Base-by-base conservation (phyloP, 192 early-diverging fungal species). In the Coemansia sp. region DNA sequence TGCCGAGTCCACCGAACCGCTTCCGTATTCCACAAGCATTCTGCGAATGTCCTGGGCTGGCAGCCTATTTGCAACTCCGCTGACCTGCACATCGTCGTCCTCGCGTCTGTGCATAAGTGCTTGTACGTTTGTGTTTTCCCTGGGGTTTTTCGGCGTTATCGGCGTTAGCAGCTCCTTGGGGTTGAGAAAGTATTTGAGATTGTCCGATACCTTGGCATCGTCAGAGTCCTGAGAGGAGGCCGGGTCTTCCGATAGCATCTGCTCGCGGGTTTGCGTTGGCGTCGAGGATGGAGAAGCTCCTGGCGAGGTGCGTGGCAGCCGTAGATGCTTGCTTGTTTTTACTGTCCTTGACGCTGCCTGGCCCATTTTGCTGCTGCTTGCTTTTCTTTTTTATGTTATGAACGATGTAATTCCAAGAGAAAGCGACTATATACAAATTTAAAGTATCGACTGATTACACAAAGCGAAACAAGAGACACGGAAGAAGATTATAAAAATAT, bases 111-210 rank as follows among this genome's bases (percentile, higher is more conserved):
- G 65, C 4, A 70, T 58, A 64, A 81, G 68, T 18, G 79, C 67
- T 51, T 70, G 73, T 6, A 76, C 73, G 56, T 81, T 81, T 48
- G 57, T 59, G 70, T 81, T 81, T n/a, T 70, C 70, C 3, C 51
- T 59, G 7, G 79, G 67, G 28, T 69, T 55, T 32, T 15, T 33
- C 2, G 70, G 70, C 48, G 79, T 75, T 35, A 81, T 75, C 11
- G 79, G 70, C 28, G 79, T 75, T 18, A 63, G 66, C 33, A 78
- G 71, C 65, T 81, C 71, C 15, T 54, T 55, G 2, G 79, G 79
- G 37, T 75, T 76, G 20, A 81, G 62, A 64, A 81, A 81, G 59
- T 67, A 65, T 52, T 73, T 72, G 63, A 81, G 74, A 20, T 81
- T 81, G 36, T 72, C 70, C 17, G 65, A 20, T 18, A 76, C 52